Evolutionary conservation across 2,329 filamentous ascomycete species (phyloP).

Genomic region (Rhexocercosporidium sp.): DNA sequence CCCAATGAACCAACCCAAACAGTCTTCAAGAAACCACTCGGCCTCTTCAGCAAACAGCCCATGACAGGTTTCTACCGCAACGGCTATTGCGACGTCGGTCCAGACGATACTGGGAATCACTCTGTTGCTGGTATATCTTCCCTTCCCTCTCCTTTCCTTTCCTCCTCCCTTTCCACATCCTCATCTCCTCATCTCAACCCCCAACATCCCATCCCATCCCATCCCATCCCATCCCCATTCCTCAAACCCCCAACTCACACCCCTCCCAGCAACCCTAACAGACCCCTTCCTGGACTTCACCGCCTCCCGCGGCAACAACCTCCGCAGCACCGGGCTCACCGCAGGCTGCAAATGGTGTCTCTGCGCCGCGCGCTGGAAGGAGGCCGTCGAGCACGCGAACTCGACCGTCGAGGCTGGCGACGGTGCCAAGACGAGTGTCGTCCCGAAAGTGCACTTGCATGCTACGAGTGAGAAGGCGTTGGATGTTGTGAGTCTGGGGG

Average conservation of each 20-base stretch:
- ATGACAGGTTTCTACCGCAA: slow-evolving; percentile 66
- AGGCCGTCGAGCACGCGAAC: slow-evolving; percentile 48
- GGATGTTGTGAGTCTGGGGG: slow-evolving; percentile 41
- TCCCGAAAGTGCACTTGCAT: slow-evolving; percentile 44
- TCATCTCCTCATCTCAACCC: too few relatives aligned
- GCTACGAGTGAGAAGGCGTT: slow-evolving; percentile 45
- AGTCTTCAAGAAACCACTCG: slow-evolving; percentile 64
- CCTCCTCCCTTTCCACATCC: background rate
- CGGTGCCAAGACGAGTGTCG: slow-evolving; percentile 31
- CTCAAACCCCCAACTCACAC: background rate
- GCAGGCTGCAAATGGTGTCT: slow-evolving; percentile 68
- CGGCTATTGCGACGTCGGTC: slow-evolving; percentile 61
- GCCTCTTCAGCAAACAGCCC: slow-evolving; percentile 60
- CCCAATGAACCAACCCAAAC: slow-evolving; percentile 11
- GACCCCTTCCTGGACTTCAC: slow-evolving; percentile 67
- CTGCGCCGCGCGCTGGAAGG: slow-evolving; percentile 63
- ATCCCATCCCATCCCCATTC: background rate
- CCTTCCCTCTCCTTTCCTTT: background rate
- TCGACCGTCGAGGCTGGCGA: background rate
- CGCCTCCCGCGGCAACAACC: slow-evolving; percentile 62
- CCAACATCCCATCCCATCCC: background rate
- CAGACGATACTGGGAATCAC: slow-evolving; percentile 63
- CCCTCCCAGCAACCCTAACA: slow-evolving; percentile 52
- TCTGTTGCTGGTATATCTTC: slow-evolving; percentile 53
- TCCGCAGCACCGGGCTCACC: slow-evolving; percentile 58